A percentile compares a stretch with the other conserved stretches of the same genome.
phyloP scores from a whole-genome alignment of 768 basidiomycete species.

The Phlebiopsis flavidoalba region DNA sequence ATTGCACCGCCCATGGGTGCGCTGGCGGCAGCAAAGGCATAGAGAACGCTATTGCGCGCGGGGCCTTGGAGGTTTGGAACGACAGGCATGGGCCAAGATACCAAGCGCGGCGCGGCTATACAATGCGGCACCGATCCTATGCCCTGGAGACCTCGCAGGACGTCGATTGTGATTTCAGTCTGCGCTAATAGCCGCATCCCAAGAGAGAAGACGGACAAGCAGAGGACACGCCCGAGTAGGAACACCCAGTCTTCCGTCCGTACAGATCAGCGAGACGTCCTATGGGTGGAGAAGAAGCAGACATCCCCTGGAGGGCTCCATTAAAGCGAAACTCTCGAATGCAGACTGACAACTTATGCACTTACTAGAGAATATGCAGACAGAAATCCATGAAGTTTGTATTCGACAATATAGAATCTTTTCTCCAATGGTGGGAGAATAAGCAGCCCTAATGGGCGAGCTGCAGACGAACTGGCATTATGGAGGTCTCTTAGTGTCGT shows the following conservation, averaged over 20 bases:
- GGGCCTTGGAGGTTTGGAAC: slow-evolving; percentile 62
- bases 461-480: slow-evolving; percentile 18
- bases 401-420: slow-evolving; percentile 44
- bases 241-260: slow-evolving; percentile 71
- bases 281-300: slow-evolving; percentile 67
- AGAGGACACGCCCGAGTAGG: slow-evolving; percentile 48
- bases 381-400: slow-evolving; percentile 61
- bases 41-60: slow-evolving; percentile 77
- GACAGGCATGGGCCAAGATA: slow-evolving; percentile 75
- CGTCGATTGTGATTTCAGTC: slow-evolving; percentile 53
- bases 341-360: slow-evolving; percentile 35
- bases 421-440: slow-evolving; percentile 23
- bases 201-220: slow-evolving; percentile 51
- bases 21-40: slow-evolving; percentile 72
- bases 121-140: slow-evolving; percentile 60
- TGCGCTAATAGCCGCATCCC: slow-evolving; percentile 55
- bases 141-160: slow-evolving; percentile 77
- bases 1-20: slow-evolving; percentile 76
- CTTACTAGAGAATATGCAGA: slow-evolving; percentile 67
- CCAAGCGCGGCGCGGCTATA: slow-evolving; percentile 62
- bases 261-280: slow-evolving; percentile 80
- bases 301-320: slow-evolving; percentile 53
- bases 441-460: slow-evolving; percentile 25
- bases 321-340: neutral
- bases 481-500: slow-evolving; percentile 16